Conservation (phyloP, 2,329 filamentous ascomycete species). For the Cladosporium sp. region DNA sequence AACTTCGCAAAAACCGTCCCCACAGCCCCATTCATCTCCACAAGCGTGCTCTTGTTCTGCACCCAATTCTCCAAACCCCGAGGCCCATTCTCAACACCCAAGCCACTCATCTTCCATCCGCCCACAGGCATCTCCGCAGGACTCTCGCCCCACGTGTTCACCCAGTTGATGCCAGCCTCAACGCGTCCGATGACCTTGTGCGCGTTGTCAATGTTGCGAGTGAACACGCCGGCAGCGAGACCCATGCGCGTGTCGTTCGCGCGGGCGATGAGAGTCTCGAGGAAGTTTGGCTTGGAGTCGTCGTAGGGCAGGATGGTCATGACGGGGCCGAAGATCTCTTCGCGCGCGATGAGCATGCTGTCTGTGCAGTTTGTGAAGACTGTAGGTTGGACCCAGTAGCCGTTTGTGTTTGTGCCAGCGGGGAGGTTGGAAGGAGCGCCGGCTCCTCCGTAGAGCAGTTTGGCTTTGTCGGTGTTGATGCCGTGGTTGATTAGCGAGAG, state of each 20-base stretch:
- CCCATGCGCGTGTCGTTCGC: constrained; percentile 76
- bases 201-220: constrained; percentile 67
- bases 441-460: constrained; percentile 66
- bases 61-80: constrained; percentile 78
- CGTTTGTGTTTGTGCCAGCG: constrained; percentile 45
- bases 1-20: constrained; percentile 59
- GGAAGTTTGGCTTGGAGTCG: constrained; percentile 33
- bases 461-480: constrained; percentile 67
- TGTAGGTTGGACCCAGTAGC: constrained; percentile 82
- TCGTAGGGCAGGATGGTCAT: constrained; percentile 76
- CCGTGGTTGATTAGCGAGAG: constrained; percentile 71
- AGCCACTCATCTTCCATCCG: constrained; percentile 85
- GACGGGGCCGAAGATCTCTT: constrained; percentile 88
- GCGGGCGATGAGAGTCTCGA: constrained; percentile 65
- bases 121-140: constrained; percentile 90
- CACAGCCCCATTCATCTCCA: constrained; percentile 71
- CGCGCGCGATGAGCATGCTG: constrained; percentile 70
- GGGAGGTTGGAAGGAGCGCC: constrained; percentile 54
- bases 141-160: constrained; percentile 90
- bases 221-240: constrained; percentile 80
- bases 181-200: constrained; percentile 67
- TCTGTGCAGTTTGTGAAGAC: constrained; percentile 84
- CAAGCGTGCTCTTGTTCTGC: constrained; percentile 79
- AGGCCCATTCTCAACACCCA: constrained; percentile 82
- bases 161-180: constrained; percentile 84